phyloP scores from a whole-genome alignment of 164 flowering plant species.

The Umbilicus rupestris region DNA sequence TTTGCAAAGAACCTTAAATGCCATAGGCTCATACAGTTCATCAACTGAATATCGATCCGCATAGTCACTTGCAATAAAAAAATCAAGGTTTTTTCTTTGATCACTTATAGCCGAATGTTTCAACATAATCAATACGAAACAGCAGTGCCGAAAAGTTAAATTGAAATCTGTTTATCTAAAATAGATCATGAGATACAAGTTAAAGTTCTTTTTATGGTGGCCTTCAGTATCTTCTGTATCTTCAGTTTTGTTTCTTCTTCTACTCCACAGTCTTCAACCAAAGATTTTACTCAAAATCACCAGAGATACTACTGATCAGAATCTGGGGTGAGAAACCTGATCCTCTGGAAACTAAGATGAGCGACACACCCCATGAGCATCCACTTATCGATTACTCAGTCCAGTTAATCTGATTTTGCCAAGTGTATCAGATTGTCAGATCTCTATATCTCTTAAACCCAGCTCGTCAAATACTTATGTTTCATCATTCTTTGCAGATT shows the following conservation, averaged over 20 bases:
- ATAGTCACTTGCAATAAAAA: background rate
- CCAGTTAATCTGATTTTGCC: background rate
- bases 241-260: background rate
- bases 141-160: background rate
- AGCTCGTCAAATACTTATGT: background rate
- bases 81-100: background rate
- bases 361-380: background rate
- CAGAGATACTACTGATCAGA: background rate
- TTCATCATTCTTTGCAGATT: background rate
- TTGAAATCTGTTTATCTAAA: background rate
- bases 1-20: background rate
- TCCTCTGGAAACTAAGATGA: constrained; percentile 2
- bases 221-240: background rate
- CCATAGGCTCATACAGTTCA: too few relatives aligned
- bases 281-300: background rate
- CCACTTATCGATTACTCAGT: background rate
- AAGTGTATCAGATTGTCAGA: background rate
- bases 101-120: background rate
- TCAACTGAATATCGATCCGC: background rate
- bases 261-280: background rate
- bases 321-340: background rate
- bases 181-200: background rate
- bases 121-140: background rate
- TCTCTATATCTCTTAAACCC: background rate
- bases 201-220: background rate